phyloP scores from a whole-genome alignment of 148 eudicot species.

The Silene conica region DNA sequence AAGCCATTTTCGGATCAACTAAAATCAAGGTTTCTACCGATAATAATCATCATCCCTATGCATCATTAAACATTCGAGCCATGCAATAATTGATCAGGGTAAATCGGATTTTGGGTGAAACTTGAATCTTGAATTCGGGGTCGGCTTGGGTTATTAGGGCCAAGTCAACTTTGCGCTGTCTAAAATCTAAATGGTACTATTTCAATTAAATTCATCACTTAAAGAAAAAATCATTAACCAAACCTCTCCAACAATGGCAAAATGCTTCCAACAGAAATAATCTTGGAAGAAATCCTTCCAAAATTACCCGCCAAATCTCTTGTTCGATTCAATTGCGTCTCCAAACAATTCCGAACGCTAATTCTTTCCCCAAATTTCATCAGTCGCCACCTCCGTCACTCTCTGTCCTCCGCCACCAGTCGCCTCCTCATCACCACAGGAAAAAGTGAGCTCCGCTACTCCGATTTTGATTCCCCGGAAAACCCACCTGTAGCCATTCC shows the following conservation, averaged over 20 bases:
- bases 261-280: not conserved
- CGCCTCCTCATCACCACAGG: constrained; percentile 1
- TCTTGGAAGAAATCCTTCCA: not conserved
- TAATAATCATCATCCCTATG: too few species aligned
- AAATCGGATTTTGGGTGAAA: too few species aligned
- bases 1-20: too few species aligned
- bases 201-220: not conserved
- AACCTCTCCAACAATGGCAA: not conserved
- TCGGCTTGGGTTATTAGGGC: too few species aligned
- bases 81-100: too few species aligned
- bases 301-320: not conserved
- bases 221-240: not conserved
- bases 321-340: constrained; percentile 11
- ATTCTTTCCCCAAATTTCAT: constrained; percentile 9
- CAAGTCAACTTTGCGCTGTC: too few species aligned
- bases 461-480: not conserved
- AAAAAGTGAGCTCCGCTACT: not conserved
- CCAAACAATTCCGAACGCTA: not conserved
- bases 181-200: too few species aligned
- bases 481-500: not conserved
- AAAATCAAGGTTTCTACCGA: too few species aligned
- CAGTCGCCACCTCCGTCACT: constrained; percentile 8
- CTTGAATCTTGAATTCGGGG: too few species aligned
- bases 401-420: not conserved
- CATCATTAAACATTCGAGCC: too few species aligned